Conservation (phyloP, 2,329 filamentous ascomycete species). For the Hypoxylon sp. region DNA sequence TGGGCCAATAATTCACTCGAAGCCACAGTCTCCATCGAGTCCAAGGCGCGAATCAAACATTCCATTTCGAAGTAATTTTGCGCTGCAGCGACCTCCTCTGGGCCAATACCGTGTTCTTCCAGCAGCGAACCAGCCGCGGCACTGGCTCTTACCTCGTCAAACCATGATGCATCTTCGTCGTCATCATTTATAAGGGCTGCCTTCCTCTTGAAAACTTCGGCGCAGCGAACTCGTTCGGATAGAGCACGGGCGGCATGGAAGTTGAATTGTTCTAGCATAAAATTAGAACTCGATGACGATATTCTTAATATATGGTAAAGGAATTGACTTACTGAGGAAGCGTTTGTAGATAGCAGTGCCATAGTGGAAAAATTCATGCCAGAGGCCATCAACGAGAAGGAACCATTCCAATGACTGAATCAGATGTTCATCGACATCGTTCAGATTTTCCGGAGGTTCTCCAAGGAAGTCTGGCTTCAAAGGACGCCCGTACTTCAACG, state of each 20-base stretch:
- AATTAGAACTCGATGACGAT: constrained; percentile 19
- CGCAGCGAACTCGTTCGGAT: constrained; percentile 66
- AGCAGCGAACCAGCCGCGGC: constrained; percentile 48
- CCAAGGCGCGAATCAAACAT: constrained; percentile 74
- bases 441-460: constrained; percentile 67
- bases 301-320: background rate
- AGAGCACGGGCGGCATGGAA: constrained; percentile 70
- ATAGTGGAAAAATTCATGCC: constrained; percentile 77
- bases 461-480: constrained; percentile 81
- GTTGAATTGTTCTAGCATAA: constrained; percentile 62
- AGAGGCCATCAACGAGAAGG: constrained; percentile 79
- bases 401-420: constrained; percentile 91
- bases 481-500: constrained; percentile 72
- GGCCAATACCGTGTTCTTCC: constrained; percentile 57
- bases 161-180: constrained; percentile 54
- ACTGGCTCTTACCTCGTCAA: constrained; percentile 50
- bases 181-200: constrained; percentile 54
- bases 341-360: constrained; percentile 84
- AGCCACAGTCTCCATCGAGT: constrained; percentile 77
- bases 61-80: constrained; percentile 79
- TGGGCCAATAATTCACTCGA: constrained; percentile 66
- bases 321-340: constrained; percentile 80
- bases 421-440: constrained; percentile 76
- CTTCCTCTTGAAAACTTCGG: constrained; percentile 62
- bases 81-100: constrained; percentile 65